Conservation (phyloP, 345 rosid species). For the Eucalyptus lansdowneana region DNA sequence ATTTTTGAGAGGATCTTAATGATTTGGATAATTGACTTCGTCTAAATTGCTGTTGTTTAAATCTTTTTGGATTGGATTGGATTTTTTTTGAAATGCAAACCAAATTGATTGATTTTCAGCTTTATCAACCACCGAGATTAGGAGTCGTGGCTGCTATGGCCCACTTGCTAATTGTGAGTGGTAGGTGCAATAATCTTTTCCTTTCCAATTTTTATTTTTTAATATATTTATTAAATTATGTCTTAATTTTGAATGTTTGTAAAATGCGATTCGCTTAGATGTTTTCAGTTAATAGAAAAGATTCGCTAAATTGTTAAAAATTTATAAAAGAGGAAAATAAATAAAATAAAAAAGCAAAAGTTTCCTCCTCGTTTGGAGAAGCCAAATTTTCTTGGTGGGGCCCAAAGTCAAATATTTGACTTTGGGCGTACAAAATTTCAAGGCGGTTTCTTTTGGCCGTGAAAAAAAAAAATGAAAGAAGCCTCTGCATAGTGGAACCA, state of each 20-base stretch:
- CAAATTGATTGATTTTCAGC: not conserved
- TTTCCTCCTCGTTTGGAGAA: too few relatives aligned
- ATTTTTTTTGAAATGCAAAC: fast-evolving
- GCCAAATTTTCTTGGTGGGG: too few relatives aligned
- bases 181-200: not conserved
- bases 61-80: not conserved
- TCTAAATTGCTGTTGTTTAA: too few relatives aligned
- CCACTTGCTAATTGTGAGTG: not conserved
- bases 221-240: too few relatives aligned
- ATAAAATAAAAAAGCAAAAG: too few relatives aligned
- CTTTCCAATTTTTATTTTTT: not conserved
- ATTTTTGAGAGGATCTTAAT: not conserved
- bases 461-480: fast-evolving
- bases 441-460: too few relatives aligned
- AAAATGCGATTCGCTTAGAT: fast-evolving
- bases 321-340: too few relatives aligned
- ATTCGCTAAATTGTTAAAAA: fast-evolving
- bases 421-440: too few relatives aligned
- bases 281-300: fast-evolving
- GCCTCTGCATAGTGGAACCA: too few relatives aligned
- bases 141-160: not conserved
- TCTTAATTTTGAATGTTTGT: fast-evolving
- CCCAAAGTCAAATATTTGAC: too few relatives aligned
- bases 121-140: not conserved
- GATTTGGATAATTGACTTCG: not conserved